A percentile compares a stretch with the other conserved stretches of the same genome.
These are phyloP conservation scores for Jimgerdemannia lactiflua DNA, from an alignment of 192 early-diverging fungal species.

Conservation along the genomic window DNA sequence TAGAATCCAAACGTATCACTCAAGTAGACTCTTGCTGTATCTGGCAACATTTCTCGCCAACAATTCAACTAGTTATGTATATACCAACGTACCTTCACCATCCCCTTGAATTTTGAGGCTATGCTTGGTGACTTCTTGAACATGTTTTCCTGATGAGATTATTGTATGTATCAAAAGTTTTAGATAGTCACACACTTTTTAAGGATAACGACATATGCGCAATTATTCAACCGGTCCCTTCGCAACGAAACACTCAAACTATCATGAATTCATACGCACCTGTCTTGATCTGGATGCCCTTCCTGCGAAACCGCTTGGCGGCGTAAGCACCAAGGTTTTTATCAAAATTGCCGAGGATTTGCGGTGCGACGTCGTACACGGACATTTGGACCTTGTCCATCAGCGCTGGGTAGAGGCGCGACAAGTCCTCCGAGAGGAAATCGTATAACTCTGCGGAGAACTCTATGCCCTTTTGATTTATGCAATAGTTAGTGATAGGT, in stretches of 20 bases:
- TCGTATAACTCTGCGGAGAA: slow-evolving; percentile 77
- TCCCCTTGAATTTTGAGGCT: slow-evolving; percentile 49
- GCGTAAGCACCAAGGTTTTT: slow-evolving; percentile 71
- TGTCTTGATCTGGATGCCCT: slow-evolving; percentile 73
- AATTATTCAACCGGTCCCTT: neutral
- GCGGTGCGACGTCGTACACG: slow-evolving; percentile 78
- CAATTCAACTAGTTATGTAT: neutral
- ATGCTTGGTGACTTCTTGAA: slow-evolving; percentile 50
- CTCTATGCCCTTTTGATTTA: slow-evolving; percentile 51
- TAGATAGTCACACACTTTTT: neutral
- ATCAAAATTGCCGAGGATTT: slow-evolving; percentile 78
- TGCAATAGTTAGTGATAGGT: too few species aligned
- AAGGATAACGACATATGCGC: neutral
- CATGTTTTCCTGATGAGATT: slow-evolving; percentile 19
- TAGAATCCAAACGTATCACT: too few species aligned
- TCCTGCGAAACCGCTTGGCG: slow-evolving; percentile 67
- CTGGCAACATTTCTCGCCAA: too few species aligned
- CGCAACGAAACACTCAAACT: slow-evolving; percentile 24
- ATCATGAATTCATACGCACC: slow-evolving; percentile 21
- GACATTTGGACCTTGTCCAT: slow-evolving; percentile 44
- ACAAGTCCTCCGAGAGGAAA: slow-evolving; percentile 80
- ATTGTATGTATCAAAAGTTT: neutral
- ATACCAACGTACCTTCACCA: slow-evolving; percentile 28
- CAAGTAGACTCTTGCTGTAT: too few species aligned
- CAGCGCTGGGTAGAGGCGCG: slow-evolving; percentile 68